phyloP scores from a whole-genome alignment of 1,284 basidiomycete genomes.

The Mycena sp. region DNA sequence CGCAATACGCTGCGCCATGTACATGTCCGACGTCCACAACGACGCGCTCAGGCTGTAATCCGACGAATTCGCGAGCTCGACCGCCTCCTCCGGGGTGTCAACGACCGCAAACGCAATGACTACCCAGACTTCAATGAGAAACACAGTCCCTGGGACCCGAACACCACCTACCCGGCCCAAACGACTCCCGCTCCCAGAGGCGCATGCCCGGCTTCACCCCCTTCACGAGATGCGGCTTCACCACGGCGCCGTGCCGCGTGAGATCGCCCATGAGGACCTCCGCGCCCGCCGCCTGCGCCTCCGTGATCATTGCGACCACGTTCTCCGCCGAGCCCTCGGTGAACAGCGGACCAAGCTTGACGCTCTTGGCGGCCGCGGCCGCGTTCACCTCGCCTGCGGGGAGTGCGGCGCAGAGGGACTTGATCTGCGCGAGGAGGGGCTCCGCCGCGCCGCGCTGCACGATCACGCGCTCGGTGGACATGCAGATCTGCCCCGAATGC shows the following conservation, averaged over 20 bases:
- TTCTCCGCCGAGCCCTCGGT: constrained; percentile 58
- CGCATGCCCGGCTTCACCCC: constrained; percentile 60
- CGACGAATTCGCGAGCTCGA: constrained; percentile 62
- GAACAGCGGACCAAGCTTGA: constrained; percentile 56
- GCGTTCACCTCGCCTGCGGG: constrained; percentile 47
- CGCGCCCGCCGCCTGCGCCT: constrained; percentile 63
- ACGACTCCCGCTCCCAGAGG: constrained; percentile 65
- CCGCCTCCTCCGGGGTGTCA: constrained; percentile 61
- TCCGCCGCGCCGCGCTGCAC: constrained; percentile 56
- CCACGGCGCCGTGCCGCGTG: constrained; percentile 50
- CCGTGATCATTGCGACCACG: constrained; percentile 57
- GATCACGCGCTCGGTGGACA: constrained; percentile 76
- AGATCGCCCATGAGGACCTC: constrained; percentile 59
- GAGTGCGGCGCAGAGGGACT: constrained; percentile 43
- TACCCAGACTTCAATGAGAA: constrained; percentile 30
- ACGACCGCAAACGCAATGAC: constrained; percentile 58
- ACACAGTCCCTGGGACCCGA: constrained; percentile 30
- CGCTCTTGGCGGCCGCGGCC: constrained; percentile 37
- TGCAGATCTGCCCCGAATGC: constrained; percentile 73
- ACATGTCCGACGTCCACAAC: constrained; percentile 63
- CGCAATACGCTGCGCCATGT: constrained; percentile 58
- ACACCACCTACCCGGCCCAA: constrained; percentile 61
- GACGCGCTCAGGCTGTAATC: constrained; percentile 63
- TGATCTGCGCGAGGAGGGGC: constrained; percentile 47
- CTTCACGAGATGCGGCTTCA: constrained; percentile 64